phyloP scores from a whole-genome alignment of 345 rosid species.

The Citrus unshiu region DNA sequence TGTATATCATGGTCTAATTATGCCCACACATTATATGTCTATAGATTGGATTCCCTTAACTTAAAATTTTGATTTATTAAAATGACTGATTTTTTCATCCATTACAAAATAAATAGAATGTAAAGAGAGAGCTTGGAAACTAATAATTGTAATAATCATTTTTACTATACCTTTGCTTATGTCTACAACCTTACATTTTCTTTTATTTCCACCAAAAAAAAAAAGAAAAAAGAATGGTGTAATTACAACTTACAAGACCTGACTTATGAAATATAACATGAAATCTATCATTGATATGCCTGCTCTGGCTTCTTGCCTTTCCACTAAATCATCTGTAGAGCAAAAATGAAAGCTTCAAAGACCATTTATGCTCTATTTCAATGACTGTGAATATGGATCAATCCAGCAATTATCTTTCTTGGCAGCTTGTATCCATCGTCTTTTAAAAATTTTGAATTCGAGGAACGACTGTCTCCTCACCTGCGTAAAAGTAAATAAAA shows the following conservation, averaged over 20 bases:
- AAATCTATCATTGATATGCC: neutral
- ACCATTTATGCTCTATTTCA: neutral
- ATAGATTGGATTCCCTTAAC: no score
- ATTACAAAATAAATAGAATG: no score
- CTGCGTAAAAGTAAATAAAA: constrained; percentile 22
- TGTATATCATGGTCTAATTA: no score
- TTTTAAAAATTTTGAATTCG: constrained; percentile 40
- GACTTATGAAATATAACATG: neutral
- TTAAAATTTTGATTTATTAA: no score
- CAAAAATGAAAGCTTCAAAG: neutral
- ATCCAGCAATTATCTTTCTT: constrained; percentile 52
- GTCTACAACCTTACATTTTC: neutral
- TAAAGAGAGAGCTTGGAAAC: no score
- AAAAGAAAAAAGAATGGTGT: neutral
- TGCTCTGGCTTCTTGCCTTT: no score
- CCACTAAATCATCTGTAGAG: neutral
- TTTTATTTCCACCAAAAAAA: neutral
- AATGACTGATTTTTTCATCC: no score
- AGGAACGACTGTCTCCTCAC: constrained; percentile 61
- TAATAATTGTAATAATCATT: no score
- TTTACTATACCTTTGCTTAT: no score
- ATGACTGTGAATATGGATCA: constrained; percentile 37
- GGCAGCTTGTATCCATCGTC: constrained; percentile 49
- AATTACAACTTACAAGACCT: constrained; percentile 4
- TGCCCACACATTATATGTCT: no score